Evolutionary conservation across 1,139 yeast species (phyloP).

Genomic region (Entelexis sorbosivorans): DNA sequence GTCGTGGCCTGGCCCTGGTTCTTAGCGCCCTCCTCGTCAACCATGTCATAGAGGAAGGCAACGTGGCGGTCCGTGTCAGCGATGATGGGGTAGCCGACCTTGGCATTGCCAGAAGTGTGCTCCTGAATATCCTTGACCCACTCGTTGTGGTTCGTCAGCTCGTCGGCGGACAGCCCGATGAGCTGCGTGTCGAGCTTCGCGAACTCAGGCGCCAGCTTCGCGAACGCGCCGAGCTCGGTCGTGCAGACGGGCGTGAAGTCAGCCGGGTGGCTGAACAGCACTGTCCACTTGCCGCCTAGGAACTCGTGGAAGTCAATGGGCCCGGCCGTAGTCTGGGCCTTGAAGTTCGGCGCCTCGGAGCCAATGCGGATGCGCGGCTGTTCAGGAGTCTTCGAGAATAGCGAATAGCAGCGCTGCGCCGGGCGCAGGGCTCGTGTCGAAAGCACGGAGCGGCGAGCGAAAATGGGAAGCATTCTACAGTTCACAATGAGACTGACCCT

Average conservation of each 20-base stretch:
- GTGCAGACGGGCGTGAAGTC: slow-evolving; percentile 95
- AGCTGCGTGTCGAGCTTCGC: slow-evolving; percentile 68
- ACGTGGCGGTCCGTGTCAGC: slow-evolving; percentile 75
- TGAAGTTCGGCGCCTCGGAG: slow-evolving; percentile 72
- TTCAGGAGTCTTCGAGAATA: slow-evolving; percentile 17
- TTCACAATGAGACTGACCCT: too few relatives aligned
- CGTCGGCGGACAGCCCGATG: slow-evolving; percentile 77
- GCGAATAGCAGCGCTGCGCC: slow-evolving; percentile 11
- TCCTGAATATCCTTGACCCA: slow-evolving; percentile 89
- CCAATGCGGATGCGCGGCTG: slow-evolving; percentile 32
- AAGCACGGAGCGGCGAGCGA: neutral
- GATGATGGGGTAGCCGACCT: slow-evolving; percentile 73
- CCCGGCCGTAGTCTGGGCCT: slow-evolving; percentile 68
- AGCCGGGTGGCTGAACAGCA: slow-evolving; percentile 84
- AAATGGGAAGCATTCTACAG: neutral
- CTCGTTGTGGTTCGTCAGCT: slow-evolving; percentile 58
- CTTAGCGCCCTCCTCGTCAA: slow-evolving; percentile 76
- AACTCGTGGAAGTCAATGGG: slow-evolving; percentile 69
- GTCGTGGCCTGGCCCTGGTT: slow-evolving; percentile 59
- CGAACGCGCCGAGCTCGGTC: slow-evolving; percentile 87
- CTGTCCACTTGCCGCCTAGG: slow-evolving; percentile 65
- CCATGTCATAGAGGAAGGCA: slow-evolving; percentile 78
- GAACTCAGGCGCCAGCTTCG: slow-evolving; percentile 73
- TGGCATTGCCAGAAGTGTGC: slow-evolving; percentile 49
- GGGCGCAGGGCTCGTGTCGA: neutral